Evolutionary conservation across 768 basidiomycete genomes (phyloP), one percentile per base, ranked within the genome.

Genomic region (Lentinus brumalis): DNA sequence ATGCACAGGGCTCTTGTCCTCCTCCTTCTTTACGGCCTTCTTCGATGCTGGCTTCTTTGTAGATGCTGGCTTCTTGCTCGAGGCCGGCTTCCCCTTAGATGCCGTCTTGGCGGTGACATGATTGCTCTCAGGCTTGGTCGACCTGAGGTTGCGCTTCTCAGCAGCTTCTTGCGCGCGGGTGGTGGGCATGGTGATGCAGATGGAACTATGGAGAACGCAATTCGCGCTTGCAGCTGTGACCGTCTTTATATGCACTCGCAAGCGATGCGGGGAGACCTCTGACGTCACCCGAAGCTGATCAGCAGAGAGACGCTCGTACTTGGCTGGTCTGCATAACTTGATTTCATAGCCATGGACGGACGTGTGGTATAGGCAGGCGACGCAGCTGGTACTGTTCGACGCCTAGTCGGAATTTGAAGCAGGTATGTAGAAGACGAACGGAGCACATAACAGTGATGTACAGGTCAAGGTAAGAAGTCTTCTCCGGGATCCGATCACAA

Each of bases 121-220:
- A 6, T 59, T 56, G 39, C 47, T 46, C 10, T 58, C 56, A 9
- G 60, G 60, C 41, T 50, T 41, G 32, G 21, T 50, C 6, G 42
- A 38, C 35, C 60, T 42, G 21, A 56, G 42, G 50, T 52, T 56
- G 35, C 50, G 55, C 60, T 56, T 51, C 29, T 61, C 60, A 9
- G 60, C 60, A 14, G 60, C 60, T 31, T 61, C 63, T 40, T 68
- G 67, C 10, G 64, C 62, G 47, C 67, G 65, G 16, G 67, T 68
- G 39, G 60, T 67, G 4, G 65, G 67, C 69, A 70, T 70, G 52
- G 18, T 57, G 21, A 9, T 18, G 45, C 5, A 12, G 29, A 12
- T 4, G 12, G 26, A 26, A 12, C 0, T 18, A 26, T 26, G 26
- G 7, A 49, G 29, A 45, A 15, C n/a, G 8, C 9, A 45, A 15